A percentile compares a stretch with the other conserved stretches of the same genome.
Evolutionary conservation across 441 rosid genomes (phyloP).

Genomic region (Erysimum cheiri): DNA sequence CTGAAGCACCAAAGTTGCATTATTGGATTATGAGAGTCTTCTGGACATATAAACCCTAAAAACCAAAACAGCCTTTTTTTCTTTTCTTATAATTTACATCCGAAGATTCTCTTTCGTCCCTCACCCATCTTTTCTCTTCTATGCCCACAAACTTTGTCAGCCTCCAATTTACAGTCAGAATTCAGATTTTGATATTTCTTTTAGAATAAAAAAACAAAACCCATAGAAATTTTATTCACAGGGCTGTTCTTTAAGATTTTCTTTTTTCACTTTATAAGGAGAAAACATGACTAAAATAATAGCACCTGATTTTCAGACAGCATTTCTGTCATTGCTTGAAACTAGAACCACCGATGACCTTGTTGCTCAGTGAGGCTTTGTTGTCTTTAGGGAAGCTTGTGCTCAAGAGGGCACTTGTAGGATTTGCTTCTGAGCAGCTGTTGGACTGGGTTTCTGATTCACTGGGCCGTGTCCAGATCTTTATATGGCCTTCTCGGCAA

Average conservation of each 20-base stretch:
- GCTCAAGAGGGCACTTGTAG: constrained; percentile 47
- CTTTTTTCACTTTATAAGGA: constrained; percentile 28
- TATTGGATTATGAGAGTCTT: constrained; percentile 7
- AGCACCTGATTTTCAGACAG: constrained; percentile 40
- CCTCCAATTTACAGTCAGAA: constrained; percentile 44
- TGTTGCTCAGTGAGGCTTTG: constrained; percentile 28
- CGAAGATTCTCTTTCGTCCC: constrained; percentile 8
- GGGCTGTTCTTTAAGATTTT: constrained; percentile 29
- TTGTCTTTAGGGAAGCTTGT: constrained; percentile 56
- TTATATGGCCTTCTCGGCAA: constrained; percentile 91
- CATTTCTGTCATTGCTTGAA: constrained; percentile 59
- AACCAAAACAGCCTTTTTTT: neutral
- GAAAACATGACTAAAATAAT: constrained; percentile 38
- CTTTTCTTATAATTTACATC: constrained; percentile 25
- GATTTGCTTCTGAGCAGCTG: constrained; percentile 53
- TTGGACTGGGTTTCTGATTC: constrained; percentile 62
- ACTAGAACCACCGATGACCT: constrained; percentile 35
- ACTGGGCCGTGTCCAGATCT: constrained; percentile 90
- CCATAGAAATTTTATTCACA: constrained; percentile 40
- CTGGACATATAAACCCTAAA: constrained; percentile 1
- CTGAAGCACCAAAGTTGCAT: constrained; percentile 14
- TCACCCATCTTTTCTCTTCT: constrained; percentile 14
- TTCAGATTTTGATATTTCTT: constrained; percentile 29
- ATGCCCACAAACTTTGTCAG: constrained; percentile 40
- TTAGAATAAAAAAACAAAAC: constrained; percentile 29